Evolutionary conservation across 495 filamentous ascomycete species (phyloP).

Genomic region (Tirmania nivea): DNA sequence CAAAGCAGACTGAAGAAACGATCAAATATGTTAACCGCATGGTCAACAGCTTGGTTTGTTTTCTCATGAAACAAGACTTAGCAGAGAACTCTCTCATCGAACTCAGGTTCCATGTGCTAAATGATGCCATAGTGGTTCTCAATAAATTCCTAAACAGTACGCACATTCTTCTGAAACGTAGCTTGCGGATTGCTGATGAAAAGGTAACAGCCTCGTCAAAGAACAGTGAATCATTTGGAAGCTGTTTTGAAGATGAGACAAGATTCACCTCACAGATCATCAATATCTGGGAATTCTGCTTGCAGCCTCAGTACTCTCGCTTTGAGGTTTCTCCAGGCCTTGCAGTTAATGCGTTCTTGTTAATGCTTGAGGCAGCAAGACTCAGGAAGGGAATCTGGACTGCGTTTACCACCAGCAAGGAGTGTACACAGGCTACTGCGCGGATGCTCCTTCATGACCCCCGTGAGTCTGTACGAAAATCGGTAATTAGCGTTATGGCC

Average conservation of each 20-base stretch:
- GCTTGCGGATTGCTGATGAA: too few species aligned
- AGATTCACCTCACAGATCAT: not conserved
- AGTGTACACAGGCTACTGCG: slow-evolving; percentile 7
- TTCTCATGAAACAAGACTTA: slow-evolving; percentile 1
- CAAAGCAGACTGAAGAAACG: slow-evolving; percentile 4
- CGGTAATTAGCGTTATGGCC: not conserved
- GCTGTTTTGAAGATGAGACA: not conserved
- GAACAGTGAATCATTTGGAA: too few species aligned
- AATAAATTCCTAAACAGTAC: not conserved
- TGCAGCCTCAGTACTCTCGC: slow-evolving; percentile 9
- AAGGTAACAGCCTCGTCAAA: too few species aligned
- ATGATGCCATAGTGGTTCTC: not conserved
- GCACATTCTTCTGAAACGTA: too few species aligned
- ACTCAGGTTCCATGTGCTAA: not conserved
- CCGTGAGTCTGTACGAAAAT: not conserved
- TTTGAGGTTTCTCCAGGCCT: slow-evolving; percentile 19
- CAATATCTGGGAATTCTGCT: not conserved
- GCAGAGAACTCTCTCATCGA: not conserved
- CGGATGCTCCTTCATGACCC: not conserved
- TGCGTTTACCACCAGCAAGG: slow-evolving; percentile 24
- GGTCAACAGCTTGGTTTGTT: slow-evolving; percentile 17
- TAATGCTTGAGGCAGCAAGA: slow-evolving; percentile 34
- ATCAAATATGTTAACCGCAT: slow-evolving; percentile 13
- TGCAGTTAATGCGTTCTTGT: slow-evolving; percentile 27
- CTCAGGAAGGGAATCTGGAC: slow-evolving; percentile 31